A percentile compares a stretch with the other conserved stretches of the same genome.
phyloP scores from a whole-genome alignment of 2,329 filamentous ascomycete genomes.

The Rhytidhysteron rufulum region DNA sequence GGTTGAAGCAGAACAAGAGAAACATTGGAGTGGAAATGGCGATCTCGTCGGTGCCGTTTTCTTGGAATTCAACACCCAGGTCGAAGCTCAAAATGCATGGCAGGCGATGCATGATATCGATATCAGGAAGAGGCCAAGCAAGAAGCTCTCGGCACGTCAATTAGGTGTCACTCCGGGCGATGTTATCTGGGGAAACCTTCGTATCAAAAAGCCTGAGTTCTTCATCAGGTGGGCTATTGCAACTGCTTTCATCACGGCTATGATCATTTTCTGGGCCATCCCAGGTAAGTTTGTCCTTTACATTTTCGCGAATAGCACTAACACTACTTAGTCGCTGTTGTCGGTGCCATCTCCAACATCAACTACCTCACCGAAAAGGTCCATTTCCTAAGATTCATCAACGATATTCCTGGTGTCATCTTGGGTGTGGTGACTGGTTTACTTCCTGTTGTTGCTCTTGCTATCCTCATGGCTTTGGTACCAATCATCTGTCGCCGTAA shows the following conservation, averaged over 20 bases:
- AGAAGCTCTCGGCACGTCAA: slow-evolving; percentile 36
- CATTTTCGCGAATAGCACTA: slow-evolving; percentile 4
- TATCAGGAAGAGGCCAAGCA: slow-evolving; percentile 32
- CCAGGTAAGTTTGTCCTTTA: slow-evolving; percentile 17
- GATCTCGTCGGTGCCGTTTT: slow-evolving; percentile 74
- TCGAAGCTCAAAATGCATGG: slow-evolving; percentile 78
- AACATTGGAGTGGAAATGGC: slow-evolving; percentile 63
- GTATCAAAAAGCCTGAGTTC: slow-evolving; percentile 29
- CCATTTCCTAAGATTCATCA: slow-evolving; percentile 40
- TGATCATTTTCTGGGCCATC: slow-evolving; percentile 46
- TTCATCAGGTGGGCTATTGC: slow-evolving; percentile 26
- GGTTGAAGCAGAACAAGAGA: slow-evolving; percentile 63
- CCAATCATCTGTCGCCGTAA: slow-evolving; percentile 39
- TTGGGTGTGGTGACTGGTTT: slow-evolving; percentile 46
- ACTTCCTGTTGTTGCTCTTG: slow-evolving; percentile 40
- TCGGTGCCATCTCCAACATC: slow-evolving; percentile 44
- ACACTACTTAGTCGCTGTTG: slow-evolving; percentile 33
- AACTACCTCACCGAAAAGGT: slow-evolving; percentile 38
- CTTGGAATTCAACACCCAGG: slow-evolving; percentile 79
- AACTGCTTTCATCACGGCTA: slow-evolving; percentile 36
- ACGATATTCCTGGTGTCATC: slow-evolving; percentile 37
- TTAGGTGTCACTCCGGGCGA: slow-evolving; percentile 44
- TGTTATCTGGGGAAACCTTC: slow-evolving; percentile 45
- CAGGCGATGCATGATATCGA: slow-evolving; percentile 60
- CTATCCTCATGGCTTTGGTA: slow-evolving; percentile 42